Conservation (phyloP, 1,284 basidiomycete species). For the Papiliotrema terrestris region DNA sequence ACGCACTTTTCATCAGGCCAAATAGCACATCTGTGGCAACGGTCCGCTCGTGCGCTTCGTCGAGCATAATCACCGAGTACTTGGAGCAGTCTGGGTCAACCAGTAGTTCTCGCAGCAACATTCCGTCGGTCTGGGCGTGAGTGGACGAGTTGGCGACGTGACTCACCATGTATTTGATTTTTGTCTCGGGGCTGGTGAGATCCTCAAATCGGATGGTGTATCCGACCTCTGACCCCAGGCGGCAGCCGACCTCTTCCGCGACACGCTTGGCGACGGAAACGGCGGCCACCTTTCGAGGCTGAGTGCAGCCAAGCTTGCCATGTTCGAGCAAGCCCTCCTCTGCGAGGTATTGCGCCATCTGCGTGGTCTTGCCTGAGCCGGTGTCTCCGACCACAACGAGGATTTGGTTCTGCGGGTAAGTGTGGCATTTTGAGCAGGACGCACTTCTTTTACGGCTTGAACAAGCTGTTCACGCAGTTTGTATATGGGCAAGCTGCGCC, state of each 20-base stretch:
- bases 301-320: slow-evolving; percentile 92
- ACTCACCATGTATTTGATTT: slow-evolving; percentile 93
- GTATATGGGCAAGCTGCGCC: slow-evolving; percentile 87
- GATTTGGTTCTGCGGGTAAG: slow-evolving; percentile 75
- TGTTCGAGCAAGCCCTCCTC: slow-evolving; percentile 82
- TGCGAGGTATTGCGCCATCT: slow-evolving; percentile 90
- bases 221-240: slow-evolving; percentile 94
- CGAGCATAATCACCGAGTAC: slow-evolving; percentile 96
- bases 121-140: slow-evolving; percentile 74
- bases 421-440: slow-evolving; percentile 25
- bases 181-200: slow-evolving; percentile 93
- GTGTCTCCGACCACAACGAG: slow-evolving; percentile 91
- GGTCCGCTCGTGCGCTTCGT: slow-evolving; percentile 97
- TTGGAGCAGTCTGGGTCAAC: slow-evolving; percentile 89
- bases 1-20: slow-evolving; percentile 89
- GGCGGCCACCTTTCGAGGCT: slow-evolving; percentile 96
- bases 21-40: slow-evolving; percentile 98
- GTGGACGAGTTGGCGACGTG: neutral
- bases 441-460: slow-evolving; percentile 82
- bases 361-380: slow-evolving; percentile 88
- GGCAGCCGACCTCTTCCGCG: slow-evolving; percentile 93
- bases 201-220: slow-evolving; percentile 99
- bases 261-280: slow-evolving; percentile 99
- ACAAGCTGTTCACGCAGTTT: slow-evolving; percentile 90
- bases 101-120: slow-evolving; percentile 94